Conservation (phyloP, 257 asterid species). For the Nicotiana noctiflora region DNA sequence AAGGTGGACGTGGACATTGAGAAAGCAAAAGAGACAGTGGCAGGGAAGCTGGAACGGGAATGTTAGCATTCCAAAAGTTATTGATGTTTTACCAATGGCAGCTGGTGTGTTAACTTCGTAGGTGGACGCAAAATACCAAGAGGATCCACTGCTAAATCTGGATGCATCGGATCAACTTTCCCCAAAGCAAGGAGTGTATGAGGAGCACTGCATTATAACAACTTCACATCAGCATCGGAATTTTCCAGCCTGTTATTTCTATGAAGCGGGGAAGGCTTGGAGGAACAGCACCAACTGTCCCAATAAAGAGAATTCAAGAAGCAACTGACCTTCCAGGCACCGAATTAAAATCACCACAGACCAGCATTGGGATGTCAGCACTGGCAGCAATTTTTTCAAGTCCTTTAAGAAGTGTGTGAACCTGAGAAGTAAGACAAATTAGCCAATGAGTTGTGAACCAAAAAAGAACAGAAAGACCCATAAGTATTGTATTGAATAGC, state of each 20-base stretch:
- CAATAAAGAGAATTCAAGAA: background rate
- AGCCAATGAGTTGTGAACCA: constrained; percentile 13
- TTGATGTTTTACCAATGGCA: constrained; percentile 67
- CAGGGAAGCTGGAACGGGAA: background rate
- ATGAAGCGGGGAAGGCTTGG: background rate
- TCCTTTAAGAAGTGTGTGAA: constrained; percentile 89
- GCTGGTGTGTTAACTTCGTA: constrained; percentile 62
- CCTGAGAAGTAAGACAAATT: constrained; percentile 35
- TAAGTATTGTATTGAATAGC: background rate
- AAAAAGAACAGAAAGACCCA: constrained; percentile 9
- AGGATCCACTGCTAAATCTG: constrained; percentile 78
- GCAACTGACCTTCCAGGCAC: constrained; percentile 77
- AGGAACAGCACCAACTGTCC: background rate
- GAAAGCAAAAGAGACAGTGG: background rate
- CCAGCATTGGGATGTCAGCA: constrained; percentile 94
- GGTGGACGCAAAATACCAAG: constrained; percentile 77
- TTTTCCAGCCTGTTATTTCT: background rate
- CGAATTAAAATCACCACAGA: constrained; percentile 94
- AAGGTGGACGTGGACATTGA: background rate
- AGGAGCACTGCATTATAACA: constrained; percentile 65
- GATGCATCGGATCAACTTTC: constrained; percentile 83
- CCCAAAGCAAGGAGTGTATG: constrained; percentile 98
- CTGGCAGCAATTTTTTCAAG: constrained; percentile 92
- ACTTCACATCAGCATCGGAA: background rate
- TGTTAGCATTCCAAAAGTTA: background rate